Conservation (phyloP, 2,329 filamentous ascomycete genomes). For the Pseudogymnoascus sp. region DNA sequence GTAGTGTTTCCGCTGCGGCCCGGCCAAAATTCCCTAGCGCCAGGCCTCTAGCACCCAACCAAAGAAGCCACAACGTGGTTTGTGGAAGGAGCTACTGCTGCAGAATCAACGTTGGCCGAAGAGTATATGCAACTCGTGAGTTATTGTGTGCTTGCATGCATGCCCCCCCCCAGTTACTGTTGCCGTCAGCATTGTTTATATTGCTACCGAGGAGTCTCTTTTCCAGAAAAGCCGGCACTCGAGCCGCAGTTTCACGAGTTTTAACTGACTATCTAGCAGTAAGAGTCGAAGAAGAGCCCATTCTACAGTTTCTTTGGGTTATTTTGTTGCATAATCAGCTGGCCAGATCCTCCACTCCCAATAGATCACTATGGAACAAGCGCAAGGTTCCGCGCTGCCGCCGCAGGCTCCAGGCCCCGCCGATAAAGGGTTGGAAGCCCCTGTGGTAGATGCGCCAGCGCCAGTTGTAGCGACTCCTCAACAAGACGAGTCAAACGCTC, state of each 20-base stretch:
- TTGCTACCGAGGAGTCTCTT: not conserved
- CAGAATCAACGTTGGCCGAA: not conserved
- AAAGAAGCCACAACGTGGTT: slow-evolving; percentile 2
- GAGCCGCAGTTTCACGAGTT: not conserved
- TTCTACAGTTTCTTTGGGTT: not conserved
- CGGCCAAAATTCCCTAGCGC: not conserved
- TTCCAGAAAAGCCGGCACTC: not conserved
- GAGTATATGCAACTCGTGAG: not conserved
- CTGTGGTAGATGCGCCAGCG: not conserved
- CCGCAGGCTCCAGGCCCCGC: too few species aligned
- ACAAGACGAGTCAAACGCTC: not conserved
- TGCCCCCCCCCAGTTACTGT: not conserved
- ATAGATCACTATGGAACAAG: not conserved
- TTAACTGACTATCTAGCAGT: not conserved
- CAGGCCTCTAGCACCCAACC: not conserved
- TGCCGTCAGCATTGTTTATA: not conserved
- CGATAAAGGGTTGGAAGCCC: not conserved
- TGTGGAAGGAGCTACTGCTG: not conserved
- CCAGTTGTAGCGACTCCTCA: too few species aligned
- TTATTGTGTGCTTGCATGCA: not conserved
- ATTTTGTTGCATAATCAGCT: not conserved
- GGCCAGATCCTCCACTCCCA: not conserved
- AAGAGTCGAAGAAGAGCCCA: not conserved
- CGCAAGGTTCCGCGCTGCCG: not conserved
- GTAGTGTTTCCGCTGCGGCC: not conserved